phyloP scores from a whole-genome alignment of 164 flowering plant species.

The Warburgia ugandensis region DNA sequence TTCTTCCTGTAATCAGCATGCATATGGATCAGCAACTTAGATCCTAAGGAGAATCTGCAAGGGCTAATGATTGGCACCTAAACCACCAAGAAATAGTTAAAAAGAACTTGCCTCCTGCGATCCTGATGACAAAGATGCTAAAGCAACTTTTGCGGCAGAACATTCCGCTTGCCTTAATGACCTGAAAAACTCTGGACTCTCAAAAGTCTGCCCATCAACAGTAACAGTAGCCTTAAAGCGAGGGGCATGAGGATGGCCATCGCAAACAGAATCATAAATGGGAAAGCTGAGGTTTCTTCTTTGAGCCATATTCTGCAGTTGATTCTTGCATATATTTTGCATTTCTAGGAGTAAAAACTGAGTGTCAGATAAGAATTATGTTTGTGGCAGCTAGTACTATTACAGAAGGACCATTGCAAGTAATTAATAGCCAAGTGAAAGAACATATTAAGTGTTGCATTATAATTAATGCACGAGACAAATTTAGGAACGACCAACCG shows the following conservation, averaged over 20 bases:
- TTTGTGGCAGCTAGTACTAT: no score
- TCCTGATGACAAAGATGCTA: constrained; percentile 30
- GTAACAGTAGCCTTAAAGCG: constrained; percentile 59
- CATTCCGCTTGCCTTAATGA: constrained; percentile 68
- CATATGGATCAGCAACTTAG: background rate
- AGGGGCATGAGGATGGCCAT: constrained; percentile 54
- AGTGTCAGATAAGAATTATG: background rate
- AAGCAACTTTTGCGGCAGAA: constrained; percentile 70
- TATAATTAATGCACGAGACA: no score
- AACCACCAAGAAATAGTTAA: background rate
- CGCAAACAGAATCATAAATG: constrained; percentile 34
- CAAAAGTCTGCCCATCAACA: constrained; percentile 49
- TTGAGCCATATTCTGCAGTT: constrained; percentile 51
- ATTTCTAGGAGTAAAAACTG: constrained; percentile 16
- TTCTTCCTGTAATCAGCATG: constrained; percentile 29
- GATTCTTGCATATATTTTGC: constrained; percentile 37
- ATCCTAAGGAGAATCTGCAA: background rate
- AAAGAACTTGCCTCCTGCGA: constrained; percentile 38
- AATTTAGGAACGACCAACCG: no score
- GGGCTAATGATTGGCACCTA: background rate
- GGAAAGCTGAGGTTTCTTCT: constrained; percentile 39
- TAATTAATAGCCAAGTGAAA: no score
- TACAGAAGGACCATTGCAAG: no score
- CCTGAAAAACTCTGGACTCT: constrained; percentile 30
- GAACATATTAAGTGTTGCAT: no score